These are phyloP conservation scores for Pleurotus ostreatus DNA, from an alignment of 768 basidiomycete species.

Conservation along the genomic window DNA sequence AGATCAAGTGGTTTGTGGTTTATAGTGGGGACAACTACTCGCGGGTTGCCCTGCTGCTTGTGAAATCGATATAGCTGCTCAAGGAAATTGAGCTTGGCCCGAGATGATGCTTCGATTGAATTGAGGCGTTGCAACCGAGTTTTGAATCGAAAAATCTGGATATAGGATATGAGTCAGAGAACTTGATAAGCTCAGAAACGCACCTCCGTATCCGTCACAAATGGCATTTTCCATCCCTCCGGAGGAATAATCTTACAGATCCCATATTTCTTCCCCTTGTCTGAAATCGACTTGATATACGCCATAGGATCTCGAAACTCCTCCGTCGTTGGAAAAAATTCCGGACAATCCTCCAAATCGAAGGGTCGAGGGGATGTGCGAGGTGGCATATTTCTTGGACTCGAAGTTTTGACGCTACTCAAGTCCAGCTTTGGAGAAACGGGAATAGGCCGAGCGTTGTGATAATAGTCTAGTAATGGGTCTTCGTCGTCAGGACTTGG, in stretches of 20 bases:
- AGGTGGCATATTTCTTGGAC: slow-evolving; percentile 36
- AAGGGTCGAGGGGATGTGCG: slow-evolving; percentile 64
- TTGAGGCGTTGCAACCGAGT: slow-evolving; percentile 93
- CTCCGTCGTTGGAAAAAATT: slow-evolving; percentile 83
- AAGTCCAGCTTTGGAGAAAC: slow-evolving; percentile 64
- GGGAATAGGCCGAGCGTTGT: slow-evolving; percentile 53
- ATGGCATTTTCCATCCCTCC: slow-evolving; percentile 91
- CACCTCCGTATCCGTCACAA: slow-evolving; percentile 92
- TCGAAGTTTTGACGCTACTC: slow-evolving; percentile 64
- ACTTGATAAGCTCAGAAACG: slow-evolving; percentile 22
- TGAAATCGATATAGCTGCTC: slow-evolving; percentile 97
- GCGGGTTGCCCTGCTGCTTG: slow-evolving; percentile 88
- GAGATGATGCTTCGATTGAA: slow-evolving; percentile 93
- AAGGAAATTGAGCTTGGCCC: slow-evolving; percentile 95
- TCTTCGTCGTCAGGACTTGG: slow-evolving; percentile 48
- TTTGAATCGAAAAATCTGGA: slow-evolving; percentile 88
- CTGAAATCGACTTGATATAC: slow-evolving; percentile 82
- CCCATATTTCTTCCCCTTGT: slow-evolving; percentile 69
- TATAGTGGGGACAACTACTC: slow-evolving; percentile 90
- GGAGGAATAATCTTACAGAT: slow-evolving; percentile 98
- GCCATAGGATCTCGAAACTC: slow-evolving; percentile 94
- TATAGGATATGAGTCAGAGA: slow-evolving; percentile 1
- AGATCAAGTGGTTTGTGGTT: slow-evolving; percentile 91
- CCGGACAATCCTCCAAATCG: slow-evolving; percentile 84
- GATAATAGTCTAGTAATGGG: slow-evolving; percentile 45